phyloP scores from a whole-genome alignment of 202 grass and related monocot species.

The Brachypodium distachyon region DNA sequence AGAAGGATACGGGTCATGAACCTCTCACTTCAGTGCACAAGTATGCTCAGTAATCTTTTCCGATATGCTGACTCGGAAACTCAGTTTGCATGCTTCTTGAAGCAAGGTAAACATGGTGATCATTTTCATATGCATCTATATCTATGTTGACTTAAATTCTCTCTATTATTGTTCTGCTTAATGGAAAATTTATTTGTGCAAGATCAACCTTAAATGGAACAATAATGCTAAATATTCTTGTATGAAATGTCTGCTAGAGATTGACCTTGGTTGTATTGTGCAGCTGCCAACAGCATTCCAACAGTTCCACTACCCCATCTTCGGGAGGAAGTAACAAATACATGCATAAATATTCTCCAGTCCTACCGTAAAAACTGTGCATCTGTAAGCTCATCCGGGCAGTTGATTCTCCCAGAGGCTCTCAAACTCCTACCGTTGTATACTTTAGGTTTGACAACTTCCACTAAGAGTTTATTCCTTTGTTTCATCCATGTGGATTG shows the following conservation, averaged over 20 bases:
- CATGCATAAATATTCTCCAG: constrained; percentile 80
- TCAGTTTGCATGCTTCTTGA: constrained; percentile 78
- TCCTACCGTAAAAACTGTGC: constrained; percentile 76
- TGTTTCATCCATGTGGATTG: no score
- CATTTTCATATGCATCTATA: constrained; percentile 9
- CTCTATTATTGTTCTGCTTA: constrained; percentile 39
- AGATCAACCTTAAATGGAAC: background rate
- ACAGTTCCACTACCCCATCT: constrained; percentile 46
- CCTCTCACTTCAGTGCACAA: constrained; percentile 82
- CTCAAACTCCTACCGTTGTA: constrained; percentile 82
- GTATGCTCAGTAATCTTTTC: constrained; percentile 72
- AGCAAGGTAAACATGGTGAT: constrained; percentile 53
- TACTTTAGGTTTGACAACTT: constrained; percentile 45
- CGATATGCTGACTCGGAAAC: constrained; percentile 84
- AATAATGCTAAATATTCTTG: background rate
- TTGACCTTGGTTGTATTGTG: constrained; percentile 1
- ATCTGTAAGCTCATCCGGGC: constrained; percentile 67
- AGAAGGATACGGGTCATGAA: constrained; percentile 88
- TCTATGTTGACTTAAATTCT: background rate
- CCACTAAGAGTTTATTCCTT: constrained; percentile 10
- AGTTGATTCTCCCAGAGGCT: constrained; percentile 84
- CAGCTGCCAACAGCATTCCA: constrained; percentile 56
- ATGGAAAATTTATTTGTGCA: constrained; percentile 27
- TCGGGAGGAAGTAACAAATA: constrained; percentile 53
- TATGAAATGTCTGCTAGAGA: background rate